Evolutionary conservation across 805 yeast genomes (phyloP), one percentile per base, ranked within the genome.

Genomic region (Saturnispora kantuleensis): DNA sequence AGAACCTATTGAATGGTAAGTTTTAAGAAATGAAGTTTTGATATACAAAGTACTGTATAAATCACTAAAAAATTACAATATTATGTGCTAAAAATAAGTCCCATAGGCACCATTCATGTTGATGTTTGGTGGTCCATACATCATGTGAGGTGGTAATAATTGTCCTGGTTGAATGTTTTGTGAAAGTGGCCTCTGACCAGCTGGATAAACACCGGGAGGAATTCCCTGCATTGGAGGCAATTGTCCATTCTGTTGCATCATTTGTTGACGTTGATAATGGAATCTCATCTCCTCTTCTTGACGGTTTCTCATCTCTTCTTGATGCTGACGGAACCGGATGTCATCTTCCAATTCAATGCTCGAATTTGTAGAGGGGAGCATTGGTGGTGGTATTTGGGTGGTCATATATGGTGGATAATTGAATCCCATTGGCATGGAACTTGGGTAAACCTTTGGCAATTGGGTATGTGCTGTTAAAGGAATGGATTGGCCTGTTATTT

Each of bases 1-100:
- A 68, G 57, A 81, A 87, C 63, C 65, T 86, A 56, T 39, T 74
- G 10, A 67, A 67, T 38, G 90, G 93, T 15, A 90, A 90, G 65
- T 75, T 88, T 52, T 86, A 66, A 52, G 9, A n/a, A 8, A 18
- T 7, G 9, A 16, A 10, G 15, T 10, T 37, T 12, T 37, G 29
- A 10, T 11, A 37, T 5, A 26, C 10, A 30, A 10, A 10, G 29
- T 15, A 18, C n/a, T 17, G 28, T 35, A 35, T 35, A 35, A n/a
- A 35, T 17, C n/a, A 13, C 15, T 34, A 4, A 10, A 10, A 15
- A 34, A 10, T 10, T 34, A 15, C 16, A n/a, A 15, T 12, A 10
- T n/a, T 34, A 34, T 34, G 18, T 34, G 18, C 11, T 34, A 34
- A 26, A 18, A 35, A 18, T 18, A 35, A 35, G 12, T 18, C n/a